phyloP scores from a whole-genome alignment of 2,329 filamentous ascomycete species.

The Alternaria burnsii region DNA sequence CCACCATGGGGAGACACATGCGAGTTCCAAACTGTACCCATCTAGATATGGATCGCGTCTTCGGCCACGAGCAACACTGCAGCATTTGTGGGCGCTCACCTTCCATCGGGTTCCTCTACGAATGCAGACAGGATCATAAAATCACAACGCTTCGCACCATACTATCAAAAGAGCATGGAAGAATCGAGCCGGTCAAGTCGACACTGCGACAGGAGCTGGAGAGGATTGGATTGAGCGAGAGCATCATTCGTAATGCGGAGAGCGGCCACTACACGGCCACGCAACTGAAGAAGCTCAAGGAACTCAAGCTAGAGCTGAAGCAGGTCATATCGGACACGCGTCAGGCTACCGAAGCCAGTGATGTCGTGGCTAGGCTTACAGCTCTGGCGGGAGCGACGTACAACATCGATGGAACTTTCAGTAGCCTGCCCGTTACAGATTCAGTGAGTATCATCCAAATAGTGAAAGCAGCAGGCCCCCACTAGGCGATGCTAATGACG shows the following conservation, averaged over 20 bases:
- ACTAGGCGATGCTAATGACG: conserved; percentile 7
- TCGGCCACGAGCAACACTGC: conserved; percentile 63
- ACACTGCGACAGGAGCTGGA: conserved; percentile 39
- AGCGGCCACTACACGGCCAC: conserved; percentile 43
- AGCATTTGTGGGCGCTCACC: conserved; percentile 65
- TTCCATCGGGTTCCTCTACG: conserved; percentile 75
- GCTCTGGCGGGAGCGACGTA: conserved; percentile 17
- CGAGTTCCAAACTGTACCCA: conserved; percentile 67
- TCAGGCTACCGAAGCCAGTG: conserved; percentile 30
- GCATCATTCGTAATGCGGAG: conserved; percentile 46
- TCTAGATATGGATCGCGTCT: conserved; percentile 72
- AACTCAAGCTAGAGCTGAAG: conserved; percentile 43
- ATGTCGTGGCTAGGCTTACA: conserved; percentile 25
- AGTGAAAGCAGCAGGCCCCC: background rate
- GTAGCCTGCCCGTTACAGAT: conserved; percentile 21
- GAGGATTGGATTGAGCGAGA: conserved; percentile 41
- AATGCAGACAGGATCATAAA: conserved; percentile 69
- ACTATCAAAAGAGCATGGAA: conserved; percentile 2
- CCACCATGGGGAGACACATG: conserved; percentile 27
- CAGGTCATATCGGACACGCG: conserved; percentile 36
- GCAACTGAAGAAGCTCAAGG: conserved; percentile 44
- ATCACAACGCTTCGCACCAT: conserved; percentile 16
- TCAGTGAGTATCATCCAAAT: conserved; percentile 19
- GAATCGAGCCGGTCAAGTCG: conserved; percentile 18
- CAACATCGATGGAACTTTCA: conserved; percentile 33